Base-by-base conservation (phyloP, 768 basidiomycete species). In the Lentinula aciculospora region DNA sequence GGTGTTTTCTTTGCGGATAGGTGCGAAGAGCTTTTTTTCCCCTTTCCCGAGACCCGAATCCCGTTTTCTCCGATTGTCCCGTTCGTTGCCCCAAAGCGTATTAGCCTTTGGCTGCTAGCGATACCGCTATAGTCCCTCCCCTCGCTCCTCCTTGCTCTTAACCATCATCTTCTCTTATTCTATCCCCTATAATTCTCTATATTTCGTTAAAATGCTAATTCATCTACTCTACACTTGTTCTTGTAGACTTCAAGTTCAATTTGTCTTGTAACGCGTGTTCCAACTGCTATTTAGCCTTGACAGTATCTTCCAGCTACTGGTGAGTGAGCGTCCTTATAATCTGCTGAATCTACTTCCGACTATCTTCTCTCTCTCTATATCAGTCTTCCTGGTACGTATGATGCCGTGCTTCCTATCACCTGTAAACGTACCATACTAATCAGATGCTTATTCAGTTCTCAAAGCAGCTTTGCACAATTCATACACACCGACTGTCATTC, bases 11-110 rank as follows among this genome's bases (percentile, higher is more conserved):
- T 53, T 53, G 34, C 34, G 51, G 51, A 36, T 53, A 53, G 51
- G 51, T 53, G 51, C 51, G 51, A 53, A 56, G 54, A 44, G 54
- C 42, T 56, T 44, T 46, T 49, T 56, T 44, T 31, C 54, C 54
- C 40, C 27, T 46, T 42, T 56, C 54, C 54, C 54, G 54, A 56
- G 54, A 45, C 54, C 54, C 54, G 54, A 56, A 23, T 45, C 42
- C 44, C 56, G 27, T 45, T 57, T 57, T 25, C 55, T 57, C 56
- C 56, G 46, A 19, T 42, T 48, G 8, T 34, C 46, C 44, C 56
- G 56, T 48, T 21, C 54, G 32, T 28, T 44, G 10, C 28, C 54
- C 54, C 23, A 15, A 23, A 25, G 7, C 7, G 9, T 44, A 17
- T 15, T 42, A n/a, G 32, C 8, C 9, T 44, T 17, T 29, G 15